A percentile compares a stretch with the other conserved stretches of the same genome.
Evolutionary conservation across 768 basidiomycete genomes (phyloP).

Genomic region (Trametes cubensis): DNA sequence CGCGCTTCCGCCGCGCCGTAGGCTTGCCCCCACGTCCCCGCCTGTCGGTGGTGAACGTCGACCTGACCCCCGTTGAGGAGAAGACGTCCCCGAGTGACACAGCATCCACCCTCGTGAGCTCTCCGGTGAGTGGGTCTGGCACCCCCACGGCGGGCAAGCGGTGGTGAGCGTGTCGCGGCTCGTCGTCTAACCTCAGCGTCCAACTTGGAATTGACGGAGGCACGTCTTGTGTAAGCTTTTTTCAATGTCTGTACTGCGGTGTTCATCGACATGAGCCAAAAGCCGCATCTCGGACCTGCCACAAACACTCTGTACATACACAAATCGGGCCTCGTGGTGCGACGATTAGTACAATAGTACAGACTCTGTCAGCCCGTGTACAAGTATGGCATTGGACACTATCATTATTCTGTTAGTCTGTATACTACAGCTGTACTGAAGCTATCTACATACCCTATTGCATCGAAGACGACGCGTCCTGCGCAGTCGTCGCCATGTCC

Average conservation of each 20-base stretch:
- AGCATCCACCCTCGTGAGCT: constrained; percentile 16
- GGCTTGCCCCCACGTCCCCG: constrained; percentile 35
- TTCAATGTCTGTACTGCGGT: background rate
- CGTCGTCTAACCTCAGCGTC: background rate
- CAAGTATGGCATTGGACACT: constrained; percentile 13
- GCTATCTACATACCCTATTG: background rate
- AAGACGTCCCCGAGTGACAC: constrained; percentile 19
- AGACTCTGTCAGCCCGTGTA: background rate
- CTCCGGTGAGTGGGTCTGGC: constrained; percentile 18
- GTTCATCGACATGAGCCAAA: background rate
- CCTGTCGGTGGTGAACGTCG: constrained; percentile 9
- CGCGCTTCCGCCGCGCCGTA: constrained; percentile 24
- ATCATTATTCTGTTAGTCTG: constrained; percentile 19
- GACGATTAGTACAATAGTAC: background rate
- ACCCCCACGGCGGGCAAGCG: constrained; percentile 16
- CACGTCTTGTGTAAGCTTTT: background rate
- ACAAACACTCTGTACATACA: background rate
- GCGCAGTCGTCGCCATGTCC: constrained; percentile 9
- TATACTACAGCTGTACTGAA: constrained; percentile 2
- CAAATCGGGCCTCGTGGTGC: constrained; percentile 1
- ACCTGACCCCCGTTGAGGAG: constrained; percentile 20
- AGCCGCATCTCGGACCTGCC: background rate
- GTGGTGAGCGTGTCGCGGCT: background rate
- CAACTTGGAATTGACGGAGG: background rate
- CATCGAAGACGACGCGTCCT: background rate